Conservation (phyloP, 768 basidiomycete species). For the Russula emetica region DNA sequence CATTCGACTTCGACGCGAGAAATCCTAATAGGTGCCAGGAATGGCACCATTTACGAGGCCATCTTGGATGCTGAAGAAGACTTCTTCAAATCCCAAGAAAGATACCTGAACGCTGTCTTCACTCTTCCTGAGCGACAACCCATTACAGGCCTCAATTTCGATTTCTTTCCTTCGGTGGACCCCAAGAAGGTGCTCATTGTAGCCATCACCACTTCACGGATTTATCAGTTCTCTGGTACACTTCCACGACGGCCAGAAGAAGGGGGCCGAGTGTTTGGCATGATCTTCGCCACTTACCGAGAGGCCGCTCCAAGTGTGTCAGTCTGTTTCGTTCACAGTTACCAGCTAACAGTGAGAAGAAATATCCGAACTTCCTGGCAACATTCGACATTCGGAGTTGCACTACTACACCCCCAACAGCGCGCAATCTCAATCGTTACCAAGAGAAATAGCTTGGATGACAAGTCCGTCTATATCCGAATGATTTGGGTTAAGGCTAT, state of each 20-base stretch:
- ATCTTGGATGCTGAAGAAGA: slow-evolving; percentile 88
- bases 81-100: slow-evolving; percentile 85
- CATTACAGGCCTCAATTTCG: slow-evolving; percentile 81
- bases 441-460: slow-evolving; percentile 84
- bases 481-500: neutral
- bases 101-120: slow-evolving; percentile 70
- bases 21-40: slow-evolving; percentile 80
- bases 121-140: slow-evolving; percentile 76
- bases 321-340: slow-evolving; percentile 21
- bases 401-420: slow-evolving; percentile 73
- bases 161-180: slow-evolving; percentile 63
- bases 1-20: slow-evolving; percentile 75
- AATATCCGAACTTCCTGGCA: slow-evolving; percentile 86
- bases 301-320: slow-evolving; percentile 76
- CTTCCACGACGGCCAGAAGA: slow-evolving; percentile 71
- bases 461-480: slow-evolving; percentile 54
- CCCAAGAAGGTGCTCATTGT: slow-evolving; percentile 65
- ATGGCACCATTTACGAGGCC: slow-evolving; percentile 84
- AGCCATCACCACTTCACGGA: slow-evolving; percentile 78
- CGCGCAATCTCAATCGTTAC: slow-evolving; percentile 63
- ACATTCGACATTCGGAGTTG: slow-evolving; percentile 68
- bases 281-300: slow-evolving; percentile 67
- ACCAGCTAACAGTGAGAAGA: slow-evolving; percentile 46
- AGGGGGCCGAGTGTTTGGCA: slow-evolving; percentile 66
- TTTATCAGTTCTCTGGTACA: slow-evolving; percentile 83